phyloP scores from a whole-genome alignment of 345 rosid species.

The Eutrema japonicum region DNA sequence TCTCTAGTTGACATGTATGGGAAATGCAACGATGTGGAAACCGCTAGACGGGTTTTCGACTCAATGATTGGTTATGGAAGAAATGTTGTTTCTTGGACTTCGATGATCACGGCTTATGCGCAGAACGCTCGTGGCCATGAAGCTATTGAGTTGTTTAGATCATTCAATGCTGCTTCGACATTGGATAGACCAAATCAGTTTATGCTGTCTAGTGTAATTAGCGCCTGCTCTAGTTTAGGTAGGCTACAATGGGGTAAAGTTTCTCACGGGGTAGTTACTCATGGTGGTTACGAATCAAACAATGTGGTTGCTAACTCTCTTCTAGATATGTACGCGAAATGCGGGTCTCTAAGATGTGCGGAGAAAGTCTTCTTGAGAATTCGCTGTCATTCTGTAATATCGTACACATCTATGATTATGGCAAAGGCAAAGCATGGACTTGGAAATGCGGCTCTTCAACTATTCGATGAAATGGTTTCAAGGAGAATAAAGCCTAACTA shows the following conservation, averaged over 20 bases:
- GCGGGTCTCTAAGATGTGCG: slow-evolving; percentile 64
- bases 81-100: slow-evolving; percentile 81
- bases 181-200: slow-evolving; percentile 55
- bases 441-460: slow-evolving; percentile 33
- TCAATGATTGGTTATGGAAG: slow-evolving; percentile 50
- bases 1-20: slow-evolving; percentile 92
- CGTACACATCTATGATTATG: slow-evolving; percentile 77
- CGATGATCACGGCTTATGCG: slow-evolving; percentile 68
- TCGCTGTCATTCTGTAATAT: slow-evolving; percentile 57
- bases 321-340: slow-evolving; percentile 85
- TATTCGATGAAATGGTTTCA: slow-evolving; percentile 53
- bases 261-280: slow-evolving; percentile 67
- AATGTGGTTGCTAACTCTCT: slow-evolving; percentile 67
- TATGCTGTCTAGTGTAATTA: slow-evolving; percentile 74
- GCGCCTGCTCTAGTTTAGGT: slow-evolving; percentile 74
- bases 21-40: slow-evolving; percentile 72
- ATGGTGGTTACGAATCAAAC: slow-evolving; percentile 49
- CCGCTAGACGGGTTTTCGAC: slow-evolving; percentile 69
- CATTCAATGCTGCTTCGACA: slow-evolving; percentile 40
- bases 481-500: slow-evolving; percentile 67
- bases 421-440: slow-evolving; percentile 46
- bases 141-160: slow-evolving; percentile 64
- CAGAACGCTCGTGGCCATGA: slow-evolving; percentile 75
- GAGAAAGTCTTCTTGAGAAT: slow-evolving; percentile 60
- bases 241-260: slow-evolving; percentile 62